Base-by-base conservation (phyloP, 2,329 filamentous ascomycete genomes). In the Fusarium musae region DNA sequence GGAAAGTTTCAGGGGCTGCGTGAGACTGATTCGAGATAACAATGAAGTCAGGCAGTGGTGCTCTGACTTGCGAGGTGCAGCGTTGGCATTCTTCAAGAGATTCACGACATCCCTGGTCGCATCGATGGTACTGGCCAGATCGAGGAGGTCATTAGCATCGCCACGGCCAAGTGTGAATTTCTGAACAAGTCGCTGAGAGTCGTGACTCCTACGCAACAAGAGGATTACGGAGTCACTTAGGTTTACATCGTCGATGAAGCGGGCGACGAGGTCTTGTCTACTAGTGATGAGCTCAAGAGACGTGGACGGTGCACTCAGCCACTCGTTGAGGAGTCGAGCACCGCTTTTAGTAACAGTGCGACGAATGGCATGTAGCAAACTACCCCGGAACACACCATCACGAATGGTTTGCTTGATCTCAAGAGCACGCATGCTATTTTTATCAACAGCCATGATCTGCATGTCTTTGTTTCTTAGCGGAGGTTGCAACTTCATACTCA, bases 161-260 rank as follows among this genome's bases (percentile, higher is more conserved):
- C 96, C 96, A 71, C 94, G 90, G 16, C 96, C 95, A 13, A 98
- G 88, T 1, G 96, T 93, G 80, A 99, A 98, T 79, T 96, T 98
- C 78, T 98, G 96, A 4, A 97, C 91, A 6, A 99, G 86, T 3
- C 96, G 93, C 78, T 97, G 92, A 5, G 94, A 94, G 82, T 99
- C 96, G 76, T 94, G 92, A 58, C 92, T 96, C 30, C 90, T 88
- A 70, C 90, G 89, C 5, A 99, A 86, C 6, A 97, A 85, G 21
- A 89, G 80, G 3, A 90, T 84, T 30, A 97, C 84, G 47, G 89
- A 87, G 74, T 97, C 93, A 46, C 93, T 90, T 10, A 98, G 85
- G 44, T 90, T 84, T 26, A 88, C 85, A 66, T 93, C 85, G 3
- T 88, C 83, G 9, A 96, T 85, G 80, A 98, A 93, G 49, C 90